Base-by-base conservation (phyloP, 805 yeast genomes). In the Limtongia smithiae region DNA sequence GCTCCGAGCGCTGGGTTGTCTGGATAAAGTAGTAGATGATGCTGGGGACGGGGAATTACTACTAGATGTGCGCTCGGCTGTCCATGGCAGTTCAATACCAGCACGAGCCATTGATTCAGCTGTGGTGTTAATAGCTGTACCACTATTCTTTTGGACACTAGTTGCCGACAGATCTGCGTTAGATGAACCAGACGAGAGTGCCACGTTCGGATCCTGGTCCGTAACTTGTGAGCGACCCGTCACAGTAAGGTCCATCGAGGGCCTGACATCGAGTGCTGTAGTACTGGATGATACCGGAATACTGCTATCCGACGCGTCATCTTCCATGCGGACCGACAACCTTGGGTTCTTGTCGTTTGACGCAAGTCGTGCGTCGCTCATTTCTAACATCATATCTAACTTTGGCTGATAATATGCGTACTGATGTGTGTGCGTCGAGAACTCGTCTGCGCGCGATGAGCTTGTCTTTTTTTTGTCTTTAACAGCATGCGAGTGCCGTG, bases 401-500 rank as follows among this genome's bases (percentile, higher is more conserved):
- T 54, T 54, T 21, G 56, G 58, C 24, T 54, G 58, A 36, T 51
- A 54, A 24, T 43, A 51, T 20, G 58, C 49, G 22, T 54, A 49
- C 6, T 51, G 43, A 28, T 54, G 55, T 28, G 50, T 44, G 15
- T 39, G 34, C 18, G 47, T 24, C 37, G 42, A 38, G 18, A 15
- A 46, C 33, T 43, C 50, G 30, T 46, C 48, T n/a, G 36, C 14
- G 3, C 44, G 30, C 15, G 37, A 24, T 34, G 27, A 38, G 15
- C 33, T 38, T 7, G 18, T 27, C 43, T 35, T 42, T 17, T 40
- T 42, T 11, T 32, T 38, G 21, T 45, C 41, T 5, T 24, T 27
- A 4, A 18, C 18, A 30, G 28, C 15, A 8, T 37, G 31, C 9
- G 41, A 17, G 28, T 28, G 44, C 18, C 21, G 20, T 1, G 40